Evolutionary conservation across 208 protist genomes (phyloP).

Genomic region (Naegleria fowleri): DNA sequence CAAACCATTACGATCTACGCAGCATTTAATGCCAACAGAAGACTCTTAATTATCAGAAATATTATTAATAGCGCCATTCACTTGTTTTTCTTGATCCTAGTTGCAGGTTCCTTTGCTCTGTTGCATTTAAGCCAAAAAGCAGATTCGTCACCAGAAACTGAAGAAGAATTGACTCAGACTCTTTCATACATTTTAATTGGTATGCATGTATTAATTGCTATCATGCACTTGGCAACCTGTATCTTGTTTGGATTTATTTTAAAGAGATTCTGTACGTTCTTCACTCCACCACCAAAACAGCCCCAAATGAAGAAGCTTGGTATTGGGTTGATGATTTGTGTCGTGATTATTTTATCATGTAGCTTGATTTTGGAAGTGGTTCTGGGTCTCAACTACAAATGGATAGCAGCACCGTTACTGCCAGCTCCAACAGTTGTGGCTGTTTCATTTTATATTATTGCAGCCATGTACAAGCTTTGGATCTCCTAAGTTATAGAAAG

Average conservation of each 20-base stretch:
- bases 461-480: background rate
- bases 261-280: background rate
- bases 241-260: background rate
- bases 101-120: background rate
- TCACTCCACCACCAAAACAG: background rate
- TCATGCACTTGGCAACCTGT: background rate
- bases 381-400: background rate
- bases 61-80: background rate
- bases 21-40: background rate
- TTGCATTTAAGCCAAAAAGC: background rate
- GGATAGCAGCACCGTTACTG: background rate
- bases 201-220: background rate
- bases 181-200: background rate
- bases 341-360: background rate
- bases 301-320: background rate
- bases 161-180: background rate
- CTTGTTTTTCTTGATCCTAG: background rate
- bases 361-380: background rate
- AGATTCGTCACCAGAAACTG: background rate
- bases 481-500: background rate
- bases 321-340: background rate
- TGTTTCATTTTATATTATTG: background rate
- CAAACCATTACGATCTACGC: background rate
- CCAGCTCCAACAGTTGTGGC: background rate
- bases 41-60: background rate